Conservation (phyloP, 1,139 yeast species). For the Saccharomyces hybrid region DNA sequence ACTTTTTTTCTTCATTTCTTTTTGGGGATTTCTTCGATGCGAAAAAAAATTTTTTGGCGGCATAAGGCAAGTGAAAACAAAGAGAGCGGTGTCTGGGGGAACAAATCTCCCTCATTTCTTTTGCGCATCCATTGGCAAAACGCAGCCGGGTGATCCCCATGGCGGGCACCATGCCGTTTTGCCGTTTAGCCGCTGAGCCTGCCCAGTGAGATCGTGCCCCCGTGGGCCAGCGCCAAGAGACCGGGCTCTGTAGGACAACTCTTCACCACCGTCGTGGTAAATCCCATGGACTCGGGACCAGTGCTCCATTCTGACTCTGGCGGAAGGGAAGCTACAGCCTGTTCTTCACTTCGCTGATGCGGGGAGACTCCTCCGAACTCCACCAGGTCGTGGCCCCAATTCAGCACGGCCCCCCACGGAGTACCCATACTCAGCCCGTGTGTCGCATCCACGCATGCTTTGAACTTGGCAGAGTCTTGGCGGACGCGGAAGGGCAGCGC, state of each 20-base stretch:
- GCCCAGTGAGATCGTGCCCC: neutral
- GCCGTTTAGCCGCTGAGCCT: constrained; percentile 1
- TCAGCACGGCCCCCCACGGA: constrained; percentile 13
- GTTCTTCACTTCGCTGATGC: neutral
- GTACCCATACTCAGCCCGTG: constrained; percentile 24
- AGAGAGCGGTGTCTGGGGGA: constrained; percentile 8
- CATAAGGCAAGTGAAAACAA: neutral
- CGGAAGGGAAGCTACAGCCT: neutral
- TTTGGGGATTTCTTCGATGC: neutral
- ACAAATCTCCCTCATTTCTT: neutral
- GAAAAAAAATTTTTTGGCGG: neutral
- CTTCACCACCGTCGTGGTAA: neutral
- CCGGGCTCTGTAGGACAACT: constrained; percentile 12
- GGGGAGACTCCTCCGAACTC: constrained; percentile 27
- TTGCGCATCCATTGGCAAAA: neutral
- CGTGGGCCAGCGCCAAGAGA: constrained; percentile 6
- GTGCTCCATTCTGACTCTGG: neutral
- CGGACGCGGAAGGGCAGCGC: constrained; percentile 17
- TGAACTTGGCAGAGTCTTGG: constrained; percentile 17
- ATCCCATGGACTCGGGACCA: no score
- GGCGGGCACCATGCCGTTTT: no score
- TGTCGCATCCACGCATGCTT: constrained; percentile 14
- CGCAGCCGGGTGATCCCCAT: neutral
- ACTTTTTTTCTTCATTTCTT: neutral
- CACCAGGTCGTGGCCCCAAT: constrained; percentile 22